Evolutionary conservation across 345 rosid genomes (phyloP).

Genomic region (Mallotus nudiflorus): DNA sequence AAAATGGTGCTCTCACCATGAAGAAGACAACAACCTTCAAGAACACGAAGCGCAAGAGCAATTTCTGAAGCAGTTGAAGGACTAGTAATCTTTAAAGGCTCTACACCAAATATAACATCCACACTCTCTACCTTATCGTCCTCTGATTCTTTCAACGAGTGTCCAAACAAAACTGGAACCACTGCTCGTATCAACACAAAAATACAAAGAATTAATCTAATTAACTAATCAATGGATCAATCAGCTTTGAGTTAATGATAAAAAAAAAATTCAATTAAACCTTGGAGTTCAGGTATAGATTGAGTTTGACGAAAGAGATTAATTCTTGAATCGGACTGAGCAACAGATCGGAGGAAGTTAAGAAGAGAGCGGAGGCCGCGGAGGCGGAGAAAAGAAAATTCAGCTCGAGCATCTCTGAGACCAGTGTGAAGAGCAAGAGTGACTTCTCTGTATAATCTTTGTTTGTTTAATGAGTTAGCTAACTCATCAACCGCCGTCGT

Average conservation of each 20-base stretch:
- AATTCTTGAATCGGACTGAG: constrained; percentile 71
- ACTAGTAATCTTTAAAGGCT: constrained; percentile 77
- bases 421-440: constrained; percentile 88
- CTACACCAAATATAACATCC: constrained; percentile 76
- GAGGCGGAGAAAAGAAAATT: constrained; percentile 89
- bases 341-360: constrained; percentile 73
- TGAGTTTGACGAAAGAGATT: constrained; percentile 72
- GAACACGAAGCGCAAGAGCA: constrained; percentile 84
- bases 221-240: background rate
- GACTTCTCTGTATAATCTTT: constrained; percentile 76
- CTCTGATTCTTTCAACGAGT: constrained; percentile 60
- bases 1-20: constrained; percentile 76
- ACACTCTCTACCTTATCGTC: constrained; percentile 70
- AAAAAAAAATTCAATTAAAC: constrained; percentile 26
- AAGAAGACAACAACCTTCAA: constrained; percentile 94
- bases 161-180: constrained; percentile 73
- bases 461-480: constrained; percentile 57
- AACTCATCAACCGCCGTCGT: constrained; percentile 73
- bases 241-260: background rate
- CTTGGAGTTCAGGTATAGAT: constrained; percentile 74
- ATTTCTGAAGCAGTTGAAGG: constrained; percentile 80
- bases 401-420: constrained; percentile 82
- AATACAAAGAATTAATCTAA: background rate
- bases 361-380: constrained; percentile 87
- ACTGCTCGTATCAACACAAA: constrained; percentile 37